Conservation (phyloP, 345 rosid species). For the Eucalyptus lansdowneana region DNA sequence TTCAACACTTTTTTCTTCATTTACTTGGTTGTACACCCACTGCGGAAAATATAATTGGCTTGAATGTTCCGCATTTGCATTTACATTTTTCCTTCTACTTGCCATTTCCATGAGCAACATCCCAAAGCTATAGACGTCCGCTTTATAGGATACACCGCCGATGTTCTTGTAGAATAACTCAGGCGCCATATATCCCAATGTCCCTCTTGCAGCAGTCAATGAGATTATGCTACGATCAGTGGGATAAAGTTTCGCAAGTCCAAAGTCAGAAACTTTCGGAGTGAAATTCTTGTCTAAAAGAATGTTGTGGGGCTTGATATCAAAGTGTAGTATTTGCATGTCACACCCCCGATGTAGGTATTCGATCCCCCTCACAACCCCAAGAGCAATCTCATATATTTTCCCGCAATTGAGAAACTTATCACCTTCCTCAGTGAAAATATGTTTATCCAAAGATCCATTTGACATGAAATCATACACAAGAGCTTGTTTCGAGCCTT, state of each 20-base stretch:
- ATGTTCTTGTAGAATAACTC: neutral
- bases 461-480: neutral
- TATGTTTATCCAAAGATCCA: neutral
- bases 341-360: neutral
- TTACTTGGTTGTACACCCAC: neutral
- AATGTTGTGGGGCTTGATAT: neutral
- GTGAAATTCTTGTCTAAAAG: neutral
- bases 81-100: neutral
- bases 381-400: neutral
- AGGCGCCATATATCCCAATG: neutral
- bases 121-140: neutral
- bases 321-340: neutral
- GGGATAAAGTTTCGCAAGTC: neutral
- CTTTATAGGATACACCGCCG: neutral
- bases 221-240: neutral
- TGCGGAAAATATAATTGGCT: neutral
- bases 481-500: neutral
- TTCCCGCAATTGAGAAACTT: neutral
- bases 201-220: neutral
- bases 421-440: rapidly evolving
- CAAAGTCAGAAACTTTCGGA: neutral
- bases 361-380: neutral
- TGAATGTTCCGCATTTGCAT: neutral
- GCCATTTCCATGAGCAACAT: neutral
- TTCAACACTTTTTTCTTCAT: neutral